phyloP scores from a whole-genome alignment of 2,329 filamentous ascomycete genomes.

The Keithomyces neogunnii region DNA sequence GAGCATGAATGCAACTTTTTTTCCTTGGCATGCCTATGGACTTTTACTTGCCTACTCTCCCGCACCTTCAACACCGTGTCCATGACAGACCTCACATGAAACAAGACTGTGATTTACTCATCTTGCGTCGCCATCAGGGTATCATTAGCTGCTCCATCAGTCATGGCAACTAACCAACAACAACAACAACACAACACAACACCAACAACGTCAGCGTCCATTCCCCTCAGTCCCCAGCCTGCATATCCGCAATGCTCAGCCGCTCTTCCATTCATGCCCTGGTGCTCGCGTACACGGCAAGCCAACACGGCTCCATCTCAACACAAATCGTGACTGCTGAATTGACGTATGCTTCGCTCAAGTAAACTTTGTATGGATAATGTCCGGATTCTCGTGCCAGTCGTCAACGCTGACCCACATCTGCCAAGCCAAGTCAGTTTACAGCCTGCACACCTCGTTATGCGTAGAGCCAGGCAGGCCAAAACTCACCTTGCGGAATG shows the following conservation, averaged over 20 bases:
- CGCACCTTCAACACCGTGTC: no score
- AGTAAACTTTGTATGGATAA: constrained; percentile 97
- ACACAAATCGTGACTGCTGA: not conserved
- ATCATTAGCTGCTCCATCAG: constrained; percentile 4
- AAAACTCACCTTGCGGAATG: constrained; percentile 81
- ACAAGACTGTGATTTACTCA: not conserved
- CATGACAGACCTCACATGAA: no score
- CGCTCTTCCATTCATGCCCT: no score
- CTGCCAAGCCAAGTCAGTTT: constrained; percentile 35
- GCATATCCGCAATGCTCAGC: no score
- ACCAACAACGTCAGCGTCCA: not conserved
- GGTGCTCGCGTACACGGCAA: constrained; percentile 1
- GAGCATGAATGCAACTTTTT: not conserved
- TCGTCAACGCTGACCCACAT: constrained; percentile 99
- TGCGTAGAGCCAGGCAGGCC: not conserved
- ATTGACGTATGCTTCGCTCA: constrained; percentile 31
- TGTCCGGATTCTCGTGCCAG: constrained; percentile 99
- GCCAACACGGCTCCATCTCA: not conserved
- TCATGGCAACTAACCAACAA: not conserved
- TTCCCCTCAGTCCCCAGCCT: not conserved
- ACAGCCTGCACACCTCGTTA: not conserved
- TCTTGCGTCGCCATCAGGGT: constrained; percentile 1
- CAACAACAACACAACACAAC: not conserved
- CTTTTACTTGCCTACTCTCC: not conserved
- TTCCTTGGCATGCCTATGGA: not conserved